Evolutionary conservation across 2,329 filamentous ascomycete genomes (phyloP), one percentile per base, ranked within the genome.

Genomic region (Botrytis medusae): DNA sequence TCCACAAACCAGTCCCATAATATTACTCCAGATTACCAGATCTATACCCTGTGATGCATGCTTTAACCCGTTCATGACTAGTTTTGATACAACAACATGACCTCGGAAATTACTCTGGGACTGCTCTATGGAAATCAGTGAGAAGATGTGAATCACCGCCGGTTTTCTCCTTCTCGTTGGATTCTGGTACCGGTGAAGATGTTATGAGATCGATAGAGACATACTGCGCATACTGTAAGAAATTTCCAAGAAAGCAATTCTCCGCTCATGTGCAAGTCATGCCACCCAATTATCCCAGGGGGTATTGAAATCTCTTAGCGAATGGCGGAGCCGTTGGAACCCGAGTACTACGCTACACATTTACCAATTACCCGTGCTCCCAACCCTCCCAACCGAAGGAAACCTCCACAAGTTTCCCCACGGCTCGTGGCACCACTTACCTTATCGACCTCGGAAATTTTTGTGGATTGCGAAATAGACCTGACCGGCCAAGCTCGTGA

Each of bases 311-410:
- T n/a, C 29, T 14, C 48, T 68, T 57, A 68, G 65, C 65, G 65
- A 68, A 42, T 20, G 37, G 34, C n/a, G 18, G n/a, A 40, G 22
- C n/a, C 18, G 25, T 42, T 18, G 10, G 48, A 64, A 29, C 48
- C 65, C 65, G 65, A 68, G 34, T 68, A 40, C 46, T 34, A 68
- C 46, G 34, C 37, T 51, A 29, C 48, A 51, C n/a, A 2, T n/a
- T 14, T n/a, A n/a, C 37, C 37, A 37, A 37, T 51, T 12, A 14
- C 34, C 64, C 46, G 25, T 20, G 25, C 25, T 42, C 42, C 48
- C 34, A 20, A 25, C 44, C 29, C 25, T 42, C 42, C 48, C 34
- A 20, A 25, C 44, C 29, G 62, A n/a, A n/a, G 48, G 48, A 51
- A 48, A 34, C 32, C 22, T 37, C 63, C 25, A 32, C 22, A 40